Conservation (phyloP, 768 basidiomycete genomes). For the Suillus bovinus region DNA sequence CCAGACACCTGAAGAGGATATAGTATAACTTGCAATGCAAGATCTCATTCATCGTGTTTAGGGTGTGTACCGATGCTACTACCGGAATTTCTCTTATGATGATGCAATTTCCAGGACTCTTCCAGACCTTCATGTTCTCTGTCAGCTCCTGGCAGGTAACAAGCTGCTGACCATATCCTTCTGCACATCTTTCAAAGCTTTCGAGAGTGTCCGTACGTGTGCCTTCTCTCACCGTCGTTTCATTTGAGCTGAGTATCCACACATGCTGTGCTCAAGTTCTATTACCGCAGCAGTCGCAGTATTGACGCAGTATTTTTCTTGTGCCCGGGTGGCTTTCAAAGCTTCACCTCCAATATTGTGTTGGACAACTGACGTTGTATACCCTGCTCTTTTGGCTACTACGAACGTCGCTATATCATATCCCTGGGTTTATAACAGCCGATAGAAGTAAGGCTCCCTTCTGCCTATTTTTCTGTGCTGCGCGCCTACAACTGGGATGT, state of each 20-base stretch:
- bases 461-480: not conserved
- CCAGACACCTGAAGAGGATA: too few relatives aligned
- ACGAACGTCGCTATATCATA: not conserved
- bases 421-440: not conserved
- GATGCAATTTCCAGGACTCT: constrained; percentile 57
- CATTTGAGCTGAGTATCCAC: constrained; percentile 5
- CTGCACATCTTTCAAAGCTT: constrained; percentile 90
- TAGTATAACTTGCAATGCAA: too few relatives aligned
- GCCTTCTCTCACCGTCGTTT: constrained; percentile 20
- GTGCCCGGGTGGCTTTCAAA: not conserved
- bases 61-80: too few relatives aligned
- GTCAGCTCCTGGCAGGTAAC: constrained; percentile 91
- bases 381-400: not conserved
- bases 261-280: constrained; percentile 34
- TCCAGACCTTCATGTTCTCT: constrained; percentile 92
- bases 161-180: constrained; percentile 91
- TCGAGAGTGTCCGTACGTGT: constrained; percentile 79
- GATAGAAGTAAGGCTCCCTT: constrained; percentile 22
- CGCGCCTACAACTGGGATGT: not conserved
- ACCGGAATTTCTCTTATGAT: constrained; percentile 17
- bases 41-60: too few relatives aligned
- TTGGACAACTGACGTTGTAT: constrained; percentile 15
- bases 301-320: not conserved
- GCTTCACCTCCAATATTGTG: constrained; percentile 1
- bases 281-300: not conserved